Percentiles rank a stretch among this genome's conserved stretches.
These are phyloP conservation scores for Dendrobium catenatum DNA, from an alignment of 106 monocot genomes.

Conservation along the genomic window DNA sequence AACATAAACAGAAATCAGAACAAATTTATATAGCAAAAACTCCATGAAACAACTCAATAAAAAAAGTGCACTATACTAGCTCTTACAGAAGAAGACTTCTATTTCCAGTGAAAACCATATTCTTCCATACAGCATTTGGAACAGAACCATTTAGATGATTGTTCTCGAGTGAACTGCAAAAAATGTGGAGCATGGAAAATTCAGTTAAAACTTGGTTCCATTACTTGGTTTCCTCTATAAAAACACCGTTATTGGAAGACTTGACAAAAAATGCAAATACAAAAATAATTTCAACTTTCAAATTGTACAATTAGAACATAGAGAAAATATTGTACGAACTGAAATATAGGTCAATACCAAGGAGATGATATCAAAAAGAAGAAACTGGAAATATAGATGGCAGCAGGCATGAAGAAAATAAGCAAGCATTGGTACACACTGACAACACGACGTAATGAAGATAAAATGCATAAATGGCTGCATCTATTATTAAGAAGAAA, in stretches of 20 bases:
- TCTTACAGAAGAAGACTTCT: constrained; percentile 83
- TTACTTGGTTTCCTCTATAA: not conserved
- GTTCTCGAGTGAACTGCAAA: constrained; percentile 67
- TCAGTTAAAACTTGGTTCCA: not conserved
- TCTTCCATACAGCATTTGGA: constrained; percentile 62
- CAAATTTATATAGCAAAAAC: not conserved
- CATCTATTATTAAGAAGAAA: constrained; percentile 1
- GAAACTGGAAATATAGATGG: not conserved
- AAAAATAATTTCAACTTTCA: not conserved
- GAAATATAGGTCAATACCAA: not conserved
- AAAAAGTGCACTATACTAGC: not conserved
- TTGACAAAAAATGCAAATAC: not conserved
- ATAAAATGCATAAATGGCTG: not conserved
- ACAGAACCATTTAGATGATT: constrained; percentile 75
- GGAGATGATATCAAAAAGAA: not conserved
- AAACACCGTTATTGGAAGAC: not conserved
- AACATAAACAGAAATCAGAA: constrained; percentile 11
- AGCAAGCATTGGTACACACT: not conserved
- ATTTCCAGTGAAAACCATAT: constrained; percentile 53
- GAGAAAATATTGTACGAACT: not conserved
- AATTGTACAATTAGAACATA: not conserved
- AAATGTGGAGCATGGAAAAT: constrained; percentile 11
- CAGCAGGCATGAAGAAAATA: not conserved
- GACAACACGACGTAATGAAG: not conserved
- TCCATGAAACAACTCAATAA: constrained; percentile 3